phyloP scores from a whole-genome alignment of 768 basidiomycete genomes.

The Calocybe indica region DNA sequence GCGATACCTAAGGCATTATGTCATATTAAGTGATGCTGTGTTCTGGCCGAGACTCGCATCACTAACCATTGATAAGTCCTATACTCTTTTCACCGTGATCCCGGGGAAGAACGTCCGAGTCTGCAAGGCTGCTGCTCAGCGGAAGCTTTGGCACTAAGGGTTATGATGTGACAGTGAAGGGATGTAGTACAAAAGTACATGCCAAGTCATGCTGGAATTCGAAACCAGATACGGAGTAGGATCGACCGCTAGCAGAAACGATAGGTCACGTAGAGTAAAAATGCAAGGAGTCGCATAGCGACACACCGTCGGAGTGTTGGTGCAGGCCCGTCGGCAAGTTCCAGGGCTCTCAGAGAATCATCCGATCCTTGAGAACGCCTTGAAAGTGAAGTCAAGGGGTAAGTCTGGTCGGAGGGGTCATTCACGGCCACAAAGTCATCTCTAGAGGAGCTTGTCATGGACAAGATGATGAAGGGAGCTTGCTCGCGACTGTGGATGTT shows the following conservation, averaged over 20 bases:
- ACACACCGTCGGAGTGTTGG: background rate
- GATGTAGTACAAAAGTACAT: constrained; percentile 9
- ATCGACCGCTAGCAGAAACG: constrained; percentile 33
- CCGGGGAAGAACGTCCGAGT: constrained; percentile 45
- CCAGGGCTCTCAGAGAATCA: constrained; percentile 73
- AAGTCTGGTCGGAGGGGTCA: no score
- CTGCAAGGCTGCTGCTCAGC: constrained; percentile 69
- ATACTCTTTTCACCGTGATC: constrained; percentile 66
- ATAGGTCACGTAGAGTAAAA: background rate
- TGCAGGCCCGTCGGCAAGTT: constrained; percentile 60
- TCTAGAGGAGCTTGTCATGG: constrained; percentile 33
- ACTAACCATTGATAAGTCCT: constrained; percentile 68
- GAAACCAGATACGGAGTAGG: constrained; percentile 71
- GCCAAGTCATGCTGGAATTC: constrained; percentile 69
- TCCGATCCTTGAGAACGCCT: constrained; percentile 55
- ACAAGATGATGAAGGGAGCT: background rate
- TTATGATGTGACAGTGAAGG: background rate
- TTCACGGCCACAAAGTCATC: constrained; percentile 20
- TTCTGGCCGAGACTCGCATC: background rate
- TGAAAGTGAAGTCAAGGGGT: constrained; percentile 16
- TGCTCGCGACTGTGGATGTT: background rate
- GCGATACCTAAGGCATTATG: constrained; percentile 57
- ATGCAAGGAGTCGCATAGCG: background rate
- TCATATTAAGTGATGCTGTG: background rate
- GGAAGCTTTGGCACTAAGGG: constrained; percentile 38